Evolutionary conservation across 352 stramenopile genomes (phyloP).

Genomic region (Globisporangium parvum): DNA sequence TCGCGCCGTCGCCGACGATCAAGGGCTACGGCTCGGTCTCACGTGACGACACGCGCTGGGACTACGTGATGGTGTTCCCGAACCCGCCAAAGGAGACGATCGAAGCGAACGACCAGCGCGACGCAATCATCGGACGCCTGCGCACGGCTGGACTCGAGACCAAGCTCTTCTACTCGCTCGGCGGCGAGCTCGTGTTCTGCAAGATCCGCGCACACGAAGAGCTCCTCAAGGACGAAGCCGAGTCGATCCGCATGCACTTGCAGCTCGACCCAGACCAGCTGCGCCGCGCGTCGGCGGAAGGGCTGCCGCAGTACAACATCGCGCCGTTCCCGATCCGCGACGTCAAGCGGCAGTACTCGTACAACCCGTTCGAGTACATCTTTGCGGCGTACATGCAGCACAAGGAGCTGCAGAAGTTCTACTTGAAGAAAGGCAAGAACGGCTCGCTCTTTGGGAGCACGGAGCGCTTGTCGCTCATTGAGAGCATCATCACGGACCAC

Average conservation of each 20-base stretch:
- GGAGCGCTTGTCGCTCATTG: constrained; percentile 72
- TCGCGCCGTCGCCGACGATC: constrained; percentile 25
- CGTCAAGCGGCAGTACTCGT: constrained; percentile 70
- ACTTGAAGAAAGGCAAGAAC: constrained; percentile 46
- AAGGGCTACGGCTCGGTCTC: constrained; percentile 42
- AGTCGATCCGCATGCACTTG: constrained; percentile 70
- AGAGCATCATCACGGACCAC: constrained; percentile 81
- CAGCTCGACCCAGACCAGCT: constrained; percentile 62
- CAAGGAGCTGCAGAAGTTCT: constrained; percentile 62
- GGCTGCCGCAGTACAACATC: constrained; percentile 65
- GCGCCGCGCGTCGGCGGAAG: constrained; percentile 52
- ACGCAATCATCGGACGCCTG: constrained; percentile 75
- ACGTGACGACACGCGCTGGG: constrained; percentile 44
- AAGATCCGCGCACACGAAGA: constrained; percentile 77
- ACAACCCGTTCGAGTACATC: constrained; percentile 82
- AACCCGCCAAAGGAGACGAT: constrained; percentile 60
- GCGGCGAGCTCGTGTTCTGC: constrained; percentile 68
- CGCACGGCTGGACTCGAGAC: constrained; percentile 54
- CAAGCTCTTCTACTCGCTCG: constrained; percentile 69
- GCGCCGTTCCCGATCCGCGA: constrained; percentile 78
- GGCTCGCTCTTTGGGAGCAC: constrained; percentile 71
- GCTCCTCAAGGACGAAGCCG: constrained; percentile 61
- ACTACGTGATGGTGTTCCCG: constrained; percentile 84
- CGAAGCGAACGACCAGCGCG: constrained; percentile 54
- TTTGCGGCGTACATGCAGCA: constrained; percentile 77